Evolutionary conservation across 1,284 basidiomycete species (phyloP).

Genomic region (Neotropicomus parvogracilis): DNA sequence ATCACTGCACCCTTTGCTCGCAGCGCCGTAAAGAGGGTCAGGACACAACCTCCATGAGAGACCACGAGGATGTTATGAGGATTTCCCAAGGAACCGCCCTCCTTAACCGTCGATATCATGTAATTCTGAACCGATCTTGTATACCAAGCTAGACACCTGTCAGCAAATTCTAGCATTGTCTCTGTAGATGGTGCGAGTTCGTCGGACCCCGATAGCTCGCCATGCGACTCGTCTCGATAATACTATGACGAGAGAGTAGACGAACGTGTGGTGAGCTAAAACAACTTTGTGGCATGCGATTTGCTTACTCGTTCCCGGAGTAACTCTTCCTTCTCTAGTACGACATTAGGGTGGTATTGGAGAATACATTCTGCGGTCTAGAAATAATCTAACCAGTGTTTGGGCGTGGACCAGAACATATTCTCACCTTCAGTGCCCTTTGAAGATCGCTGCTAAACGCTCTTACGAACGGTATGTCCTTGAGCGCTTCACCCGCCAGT

Average conservation of each 20-base stretch:
- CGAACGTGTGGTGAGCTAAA: neutral
- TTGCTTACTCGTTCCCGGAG: conserved; percentile 57
- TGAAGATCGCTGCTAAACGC: conserved; percentile 66
- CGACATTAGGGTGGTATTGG: conserved; percentile 43
- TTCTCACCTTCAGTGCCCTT: conserved; percentile 54
- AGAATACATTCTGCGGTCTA: conserved; percentile 64
- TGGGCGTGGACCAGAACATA: too few relatives aligned
- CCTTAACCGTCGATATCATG: conserved; percentile 25
- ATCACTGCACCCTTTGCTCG: conserved; percentile 38
- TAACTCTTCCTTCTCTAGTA: conserved; percentile 40
- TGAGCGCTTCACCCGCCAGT: conserved; percentile 50
- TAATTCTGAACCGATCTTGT: conserved; percentile 40
- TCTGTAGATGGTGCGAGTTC: conserved; percentile 31
- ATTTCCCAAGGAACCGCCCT: conserved; percentile 10
- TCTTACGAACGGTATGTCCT: conserved; percentile 45
- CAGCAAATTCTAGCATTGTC: conserved; percentile 38
- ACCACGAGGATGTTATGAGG: conserved; percentile 47
- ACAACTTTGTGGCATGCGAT: neutral
- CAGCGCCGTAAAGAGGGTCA: conserved; percentile 45
- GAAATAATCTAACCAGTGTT: neutral
- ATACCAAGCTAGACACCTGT: conserved; percentile 60
- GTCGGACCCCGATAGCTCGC: conserved; percentile 29
- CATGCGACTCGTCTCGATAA: conserved; percentile 60
- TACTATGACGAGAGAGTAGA: conserved; percentile 24
- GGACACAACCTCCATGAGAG: conserved; percentile 61